phyloP scores from a whole-genome alignment of 129 eudicot species.

The Gnaphalium uliginosum region DNA sequence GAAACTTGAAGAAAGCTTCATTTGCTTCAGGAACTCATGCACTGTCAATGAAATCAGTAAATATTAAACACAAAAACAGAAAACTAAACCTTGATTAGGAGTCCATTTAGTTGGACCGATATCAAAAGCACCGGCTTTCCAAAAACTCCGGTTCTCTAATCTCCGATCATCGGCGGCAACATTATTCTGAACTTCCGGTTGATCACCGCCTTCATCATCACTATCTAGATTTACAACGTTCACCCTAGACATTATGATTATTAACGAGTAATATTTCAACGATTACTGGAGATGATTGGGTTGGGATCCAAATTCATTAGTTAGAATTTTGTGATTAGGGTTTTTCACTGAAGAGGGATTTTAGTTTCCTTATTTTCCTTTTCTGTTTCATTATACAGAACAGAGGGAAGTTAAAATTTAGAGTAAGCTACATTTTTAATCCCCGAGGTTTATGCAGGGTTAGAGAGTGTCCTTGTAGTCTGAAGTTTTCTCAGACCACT shows the following conservation, averaged over 20 bases:
- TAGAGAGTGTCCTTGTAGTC: too few species aligned
- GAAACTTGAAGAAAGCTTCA: background rate
- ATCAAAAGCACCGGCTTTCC: constrained; percentile 85
- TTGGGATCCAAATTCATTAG: background rate
- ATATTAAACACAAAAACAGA: background rate
- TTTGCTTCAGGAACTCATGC: background rate
- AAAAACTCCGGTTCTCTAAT: constrained; percentile 73
- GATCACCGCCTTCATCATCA: constrained; percentile 31
- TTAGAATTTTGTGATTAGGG: too few species aligned
- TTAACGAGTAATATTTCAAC: too few species aligned
- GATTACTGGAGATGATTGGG: background rate
- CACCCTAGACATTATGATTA: too few species aligned
- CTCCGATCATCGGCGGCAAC: constrained; percentile 24
- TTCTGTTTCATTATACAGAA: too few species aligned
- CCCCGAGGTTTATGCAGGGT: too few species aligned
- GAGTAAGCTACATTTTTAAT: too few species aligned
- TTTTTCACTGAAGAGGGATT: too few species aligned
- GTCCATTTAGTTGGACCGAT: constrained; percentile 44
- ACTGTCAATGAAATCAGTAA: background rate
- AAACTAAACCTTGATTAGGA: constrained; percentile 43
- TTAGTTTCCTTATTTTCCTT: too few species aligned
- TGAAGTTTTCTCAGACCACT: too few species aligned
- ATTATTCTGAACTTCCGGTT: constrained; percentile 23
- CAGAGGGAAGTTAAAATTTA: too few species aligned
- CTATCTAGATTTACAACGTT: constrained; percentile 32